Evolutionary conservation across 2,329 filamentous ascomycete species (phyloP), one percentile per base, ranked within the genome.

Genomic region (Sphaerulina vaccinii): DNA sequence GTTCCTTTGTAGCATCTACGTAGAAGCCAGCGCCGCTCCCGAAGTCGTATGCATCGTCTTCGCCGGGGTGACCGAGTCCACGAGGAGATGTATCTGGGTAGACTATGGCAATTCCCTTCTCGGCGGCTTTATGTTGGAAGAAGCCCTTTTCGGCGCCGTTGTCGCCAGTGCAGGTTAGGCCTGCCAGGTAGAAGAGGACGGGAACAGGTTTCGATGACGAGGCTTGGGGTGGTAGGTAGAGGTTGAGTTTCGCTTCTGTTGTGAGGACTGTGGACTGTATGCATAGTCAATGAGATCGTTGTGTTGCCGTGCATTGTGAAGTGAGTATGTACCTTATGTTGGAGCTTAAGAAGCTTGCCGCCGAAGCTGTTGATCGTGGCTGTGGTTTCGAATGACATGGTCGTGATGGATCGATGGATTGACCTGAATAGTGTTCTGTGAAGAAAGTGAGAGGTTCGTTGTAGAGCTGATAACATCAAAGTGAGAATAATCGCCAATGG

Each of bases 11-110:
- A 8, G 92, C 90, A 70, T 99, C 86, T 62, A 99, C 76, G 78
- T 99, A 99, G 79, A 99, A 99, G 49, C 90, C 89, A 1, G 93
- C 93, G 4, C 88, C 92, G 57, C 83, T 83, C 64, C 93, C 93
- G 69, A 99, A 97, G 73, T 99, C 93, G 72, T 85, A 99, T 42
- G 79, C 71, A 59, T 95, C 92, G 65, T 95, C 84, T 77, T 97
- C 91, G 65, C 89, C 90, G 24, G 85, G 75, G 55, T 95, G 85
- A 62, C 84, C 76, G 41, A 93, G 80, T 1, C 92, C 92, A 51
- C 85, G 84, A 51, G 93, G 93, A 51, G 88, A 95, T 18, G 93
- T 99, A 75, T 99, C 93, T 1, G 93, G 93, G 75, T 90, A 97
- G 48, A 96, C 81, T 51, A 99, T 75, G n/a, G 93, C 93, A 69